phyloP scores from a whole-genome alignment of 2,329 filamentous ascomycete species.

The Arthroderma uncinatum region DNA sequence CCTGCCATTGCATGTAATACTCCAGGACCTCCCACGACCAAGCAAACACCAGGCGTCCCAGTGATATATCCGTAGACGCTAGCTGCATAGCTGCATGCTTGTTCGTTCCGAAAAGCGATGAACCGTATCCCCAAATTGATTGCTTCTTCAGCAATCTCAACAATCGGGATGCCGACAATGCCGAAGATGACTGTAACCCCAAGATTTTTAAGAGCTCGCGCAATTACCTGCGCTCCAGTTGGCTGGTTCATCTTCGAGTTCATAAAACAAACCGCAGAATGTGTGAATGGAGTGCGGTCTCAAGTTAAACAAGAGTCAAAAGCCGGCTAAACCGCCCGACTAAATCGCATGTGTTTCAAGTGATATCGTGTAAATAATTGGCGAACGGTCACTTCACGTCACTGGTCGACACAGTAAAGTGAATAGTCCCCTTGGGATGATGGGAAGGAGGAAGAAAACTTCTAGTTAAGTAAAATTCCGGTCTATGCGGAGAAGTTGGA shows the following conservation, averaged over 20 bases:
- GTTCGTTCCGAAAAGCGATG: constrained; percentile 49
- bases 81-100: constrained; percentile 48
- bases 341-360: too few relatives aligned
- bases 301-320: too few relatives aligned
- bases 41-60: constrained; percentile 45
- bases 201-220: constrained; percentile 39
- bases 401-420: background rate
- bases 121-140: constrained; percentile 48
- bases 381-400: background rate
- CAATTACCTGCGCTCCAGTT: constrained; percentile 39
- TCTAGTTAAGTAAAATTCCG: background rate
- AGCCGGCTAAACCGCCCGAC: too few relatives aligned
- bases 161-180: constrained; percentile 45
- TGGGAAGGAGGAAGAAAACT: background rate
- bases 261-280: too few relatives aligned
- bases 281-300: background rate
- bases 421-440: background rate
- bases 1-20: constrained; percentile 49
- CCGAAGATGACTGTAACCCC: constrained; percentile 44
- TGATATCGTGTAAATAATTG: too few relatives aligned
- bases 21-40: constrained; percentile 49
- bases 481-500: constrained; percentile 3
- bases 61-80: constrained; percentile 49
- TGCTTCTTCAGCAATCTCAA: constrained; percentile 47
- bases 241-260: constrained; percentile 7